Base-by-base conservation (phyloP, 2,329 filamentous ascomycete genomes). In the Cytospora mali region DNA sequence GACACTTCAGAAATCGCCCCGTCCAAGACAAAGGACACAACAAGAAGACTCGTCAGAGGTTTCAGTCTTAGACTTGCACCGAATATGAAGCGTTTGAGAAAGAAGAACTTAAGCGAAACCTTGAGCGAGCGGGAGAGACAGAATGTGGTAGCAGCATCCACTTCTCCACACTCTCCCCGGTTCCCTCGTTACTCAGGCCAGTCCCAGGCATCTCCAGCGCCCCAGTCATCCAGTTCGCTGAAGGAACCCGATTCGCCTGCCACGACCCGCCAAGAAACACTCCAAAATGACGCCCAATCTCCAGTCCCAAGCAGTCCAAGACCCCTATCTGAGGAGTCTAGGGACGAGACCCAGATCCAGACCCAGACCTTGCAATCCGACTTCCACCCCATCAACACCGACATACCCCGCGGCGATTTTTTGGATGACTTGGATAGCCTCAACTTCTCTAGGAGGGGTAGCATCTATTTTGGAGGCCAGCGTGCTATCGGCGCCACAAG, bases 391-490 rank as follows among this genome's bases (percentile, higher is more conserved):
- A 79, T 88, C 70, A 81, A 78, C 70, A 81, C 85, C 55, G 71
- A 75, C 62, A 86, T 88, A 69, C 84, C 85, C 50, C 81, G 80
- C 60, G 82, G 83, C 62, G 78, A 74, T 69, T 76, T 88, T 61
- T 75, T 87, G 66, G 84, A 85, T 66, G 82, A 86, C 75, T 73
- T 88, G 70, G 79, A 76, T 67, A 77, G 79, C 61, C 74, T 88
- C 67, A 80, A 80, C 67, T 88, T 88, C 71, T 87, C 85, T 62
- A 86, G 86, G 66, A 80, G 86, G 68, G 86, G 86, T 67, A 88
- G 85, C 74, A 77, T 88, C 69, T 84, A 88, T 80, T 80, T 87
- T 70, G 80, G 81, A 66, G 80, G 79, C 58, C 81, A 81, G 70
- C 77, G 70, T 62, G 69, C 69, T 13, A 54, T 67, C 16, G 56